phyloP scores from a whole-genome alignment of 2,329 filamentous ascomycete species.

The Teratosphaeria zuluensis region DNA sequence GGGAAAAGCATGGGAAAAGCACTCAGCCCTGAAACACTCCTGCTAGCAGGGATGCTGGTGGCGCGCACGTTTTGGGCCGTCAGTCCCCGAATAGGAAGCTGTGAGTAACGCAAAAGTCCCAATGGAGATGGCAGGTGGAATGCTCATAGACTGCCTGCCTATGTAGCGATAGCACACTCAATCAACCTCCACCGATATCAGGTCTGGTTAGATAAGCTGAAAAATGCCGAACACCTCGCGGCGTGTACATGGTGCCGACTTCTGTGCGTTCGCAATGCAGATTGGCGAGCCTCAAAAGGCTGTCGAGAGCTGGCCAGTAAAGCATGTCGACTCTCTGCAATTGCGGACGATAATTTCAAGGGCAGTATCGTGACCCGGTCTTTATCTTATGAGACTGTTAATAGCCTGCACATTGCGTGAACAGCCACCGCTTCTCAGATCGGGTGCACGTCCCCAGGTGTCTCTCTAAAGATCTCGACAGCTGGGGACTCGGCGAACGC shows the following conservation, averaged over 20 bases:
- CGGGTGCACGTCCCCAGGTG: slow-evolving; percentile 2
- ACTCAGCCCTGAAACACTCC: too few species aligned
- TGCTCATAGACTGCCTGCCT: not conserved
- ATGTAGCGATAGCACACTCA: not conserved
- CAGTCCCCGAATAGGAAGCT: not conserved
- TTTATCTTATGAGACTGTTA: not conserved
- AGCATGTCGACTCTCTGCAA: too few species aligned
- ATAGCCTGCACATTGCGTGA: not conserved
- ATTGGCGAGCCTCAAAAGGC: not conserved
- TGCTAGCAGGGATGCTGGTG: too few species aligned
- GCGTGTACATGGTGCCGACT: not conserved
- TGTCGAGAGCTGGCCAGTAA: not conserved
- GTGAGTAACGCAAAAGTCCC: not conserved
- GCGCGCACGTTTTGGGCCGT: not conserved
- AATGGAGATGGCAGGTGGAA: not conserved
- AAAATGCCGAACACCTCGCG: not conserved
- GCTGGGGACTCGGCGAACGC: slow-evolving; percentile 61
- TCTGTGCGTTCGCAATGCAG: too few species aligned
- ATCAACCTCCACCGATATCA: not conserved
- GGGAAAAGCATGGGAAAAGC: too few species aligned
- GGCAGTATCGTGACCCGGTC: too few species aligned
- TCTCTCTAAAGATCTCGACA: slow-evolving; percentile 45
- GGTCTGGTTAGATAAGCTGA: not conserved
- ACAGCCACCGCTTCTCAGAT: not conserved
- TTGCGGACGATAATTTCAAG: too few species aligned